Conservation (phyloP, 495 filamentous ascomycete species). For the Lichina pygmaea region DNA sequence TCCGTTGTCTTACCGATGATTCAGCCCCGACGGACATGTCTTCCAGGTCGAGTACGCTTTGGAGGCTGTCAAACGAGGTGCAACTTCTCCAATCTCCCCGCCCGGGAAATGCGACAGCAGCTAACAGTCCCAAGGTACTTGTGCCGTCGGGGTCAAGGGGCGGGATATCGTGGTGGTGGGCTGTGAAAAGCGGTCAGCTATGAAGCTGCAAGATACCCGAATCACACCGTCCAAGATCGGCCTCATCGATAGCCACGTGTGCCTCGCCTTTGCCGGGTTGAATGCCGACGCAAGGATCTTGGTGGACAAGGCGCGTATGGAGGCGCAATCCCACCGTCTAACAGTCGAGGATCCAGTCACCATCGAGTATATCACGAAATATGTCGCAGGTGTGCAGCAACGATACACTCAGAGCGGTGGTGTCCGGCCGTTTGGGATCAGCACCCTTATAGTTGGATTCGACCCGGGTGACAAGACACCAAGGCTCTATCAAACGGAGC, state of each 20-base stretch:
- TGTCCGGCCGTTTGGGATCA: slow-evolving; percentile 91
- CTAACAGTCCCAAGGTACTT: slow-evolving; percentile 39
- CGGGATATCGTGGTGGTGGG: slow-evolving; percentile 81
- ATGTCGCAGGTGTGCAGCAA: slow-evolving; percentile 91
- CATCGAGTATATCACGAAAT: slow-evolving; percentile 98
- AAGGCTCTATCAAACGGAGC: slow-evolving; percentile 89
- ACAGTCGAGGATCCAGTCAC: slow-evolving; percentile 96
- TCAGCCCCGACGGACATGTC: slow-evolving; percentile 91
- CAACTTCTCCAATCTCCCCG: background rate
- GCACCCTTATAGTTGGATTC: slow-evolving; percentile 89
- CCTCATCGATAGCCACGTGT: slow-evolving; percentile 78
- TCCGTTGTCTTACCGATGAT: slow-evolving; percentile 7
- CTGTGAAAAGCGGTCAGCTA: slow-evolving; percentile 94
- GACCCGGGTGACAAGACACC: slow-evolving; percentile 71
- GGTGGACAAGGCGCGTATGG: slow-evolving; percentile 87
- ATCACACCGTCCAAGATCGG: slow-evolving; percentile 98
- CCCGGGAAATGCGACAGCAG: background rate
- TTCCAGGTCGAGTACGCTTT: slow-evolving; percentile 99
- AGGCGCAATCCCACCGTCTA: slow-evolving; percentile 88
- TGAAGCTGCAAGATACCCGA: slow-evolving; percentile 97
- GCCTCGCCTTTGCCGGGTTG: slow-evolving; percentile 79
- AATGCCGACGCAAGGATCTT: slow-evolving; percentile 95
- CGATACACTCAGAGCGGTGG: slow-evolving; percentile 95
- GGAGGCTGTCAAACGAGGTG: slow-evolving; percentile 95
- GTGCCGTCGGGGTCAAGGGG: slow-evolving; percentile 93